Base-by-base conservation (phyloP, 2,329 filamentous ascomycete species). In the Colletotrichum sp. region DNA sequence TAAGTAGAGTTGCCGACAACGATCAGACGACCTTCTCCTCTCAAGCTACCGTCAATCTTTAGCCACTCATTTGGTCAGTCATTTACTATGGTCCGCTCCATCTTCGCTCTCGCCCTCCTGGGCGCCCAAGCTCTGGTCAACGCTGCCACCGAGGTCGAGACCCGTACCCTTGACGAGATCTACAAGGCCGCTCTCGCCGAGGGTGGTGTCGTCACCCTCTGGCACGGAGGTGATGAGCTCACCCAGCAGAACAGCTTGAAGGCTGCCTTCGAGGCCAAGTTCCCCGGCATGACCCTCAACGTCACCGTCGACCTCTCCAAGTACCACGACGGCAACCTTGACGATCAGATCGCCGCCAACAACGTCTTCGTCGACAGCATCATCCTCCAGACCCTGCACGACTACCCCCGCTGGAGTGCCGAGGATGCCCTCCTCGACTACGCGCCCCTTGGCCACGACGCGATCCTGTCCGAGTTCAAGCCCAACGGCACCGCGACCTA, bases 301-400 rank as follows among this genome's bases (percentile, higher is more conserved):
- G 66, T 90, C 43, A 90, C 89, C 0, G 88, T 91, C 58, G 89
- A 91, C 74, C 79, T 91, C 0, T 90, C 89, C 74, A 91, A 91
- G 78, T 91, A 91, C 77, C 89, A 89, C 77, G 87, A 90, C 71
- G 82, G 78, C 21, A 82, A 82, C 9, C 78, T 91, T 8, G 88
- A 92, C 77, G 80, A 85, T 48, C 86, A 88, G 72, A 80, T 90
- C 2, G 85, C 84, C 5, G 75, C 78, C 2, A 80, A 82, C 9
- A 82, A 81, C 8, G 81, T 86, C 15, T 84, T 82, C 12, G 84
- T 88, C 24, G 90, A 92, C 79, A 86, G 85, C 77, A 81, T 86
- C 60, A 83, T 86, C 8, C 79, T 91, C 5, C 90, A 91, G 78
- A 90, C 89, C 0, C 78, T 90, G 12, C 85, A 90, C 16, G 88